Percentiles rank a stretch among this genome's conserved stretches.
Evolutionary conservation across 2,329 filamentous ascomycete species (phyloP).

Genomic region (Ophiocordyceps sinensis): DNA sequence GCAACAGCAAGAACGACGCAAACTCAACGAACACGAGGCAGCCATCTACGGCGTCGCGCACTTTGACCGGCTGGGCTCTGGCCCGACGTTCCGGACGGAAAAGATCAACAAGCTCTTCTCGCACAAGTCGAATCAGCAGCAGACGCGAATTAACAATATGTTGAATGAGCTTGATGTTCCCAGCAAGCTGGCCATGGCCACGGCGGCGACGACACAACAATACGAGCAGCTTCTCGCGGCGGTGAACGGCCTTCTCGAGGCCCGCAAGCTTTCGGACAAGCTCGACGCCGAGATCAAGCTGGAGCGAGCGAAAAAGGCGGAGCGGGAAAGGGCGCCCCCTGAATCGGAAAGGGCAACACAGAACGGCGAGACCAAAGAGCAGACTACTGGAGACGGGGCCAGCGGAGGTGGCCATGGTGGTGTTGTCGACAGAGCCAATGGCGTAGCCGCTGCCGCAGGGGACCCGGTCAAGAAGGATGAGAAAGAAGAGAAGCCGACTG

Average conservation of each 20-base stretch:
- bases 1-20: constrained; percentile 45
- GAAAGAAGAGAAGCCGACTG: background rate
- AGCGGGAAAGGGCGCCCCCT: constrained; percentile 27
- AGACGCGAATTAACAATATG: constrained; percentile 57
- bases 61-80: constrained; percentile 71
- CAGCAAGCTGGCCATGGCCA: constrained; percentile 58
- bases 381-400: background rate
- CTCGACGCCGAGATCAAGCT: constrained; percentile 56
- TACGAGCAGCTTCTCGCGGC: constrained; percentile 58
- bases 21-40: constrained; percentile 63
- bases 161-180: constrained; percentile 60
- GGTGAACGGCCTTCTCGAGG: constrained; percentile 55
- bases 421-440: background rate
- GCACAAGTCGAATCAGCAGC: constrained; percentile 63
- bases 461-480: background rate
- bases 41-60: constrained; percentile 69
- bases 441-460: background rate
- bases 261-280: constrained; percentile 62
- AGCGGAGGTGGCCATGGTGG: background rate
- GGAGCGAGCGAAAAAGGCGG: constrained; percentile 40
- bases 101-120: constrained; percentile 65
- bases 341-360: constrained; percentile 3
- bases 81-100: constrained; percentile 81
- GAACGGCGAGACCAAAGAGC: background rate
- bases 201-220: constrained; percentile 51